Conservation (phyloP, 768 basidiomycete genomes). For the Tephrocybe sp. region DNA sequence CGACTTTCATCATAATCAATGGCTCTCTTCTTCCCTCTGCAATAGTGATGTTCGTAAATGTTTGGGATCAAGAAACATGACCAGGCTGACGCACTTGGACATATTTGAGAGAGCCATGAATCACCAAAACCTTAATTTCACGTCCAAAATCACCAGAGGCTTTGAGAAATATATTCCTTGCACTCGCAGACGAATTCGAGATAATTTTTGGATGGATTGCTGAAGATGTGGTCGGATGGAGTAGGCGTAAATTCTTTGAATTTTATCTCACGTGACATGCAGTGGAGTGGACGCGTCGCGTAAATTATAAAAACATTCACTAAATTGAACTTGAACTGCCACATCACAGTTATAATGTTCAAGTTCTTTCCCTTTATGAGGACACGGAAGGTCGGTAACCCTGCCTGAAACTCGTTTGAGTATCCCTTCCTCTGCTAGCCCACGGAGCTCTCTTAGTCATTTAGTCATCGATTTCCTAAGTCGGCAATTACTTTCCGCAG, state of each 20-base stretch:
- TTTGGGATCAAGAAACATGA: conserved; percentile 1
- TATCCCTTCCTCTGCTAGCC: no score
- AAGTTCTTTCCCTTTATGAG: no score
- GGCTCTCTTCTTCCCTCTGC: conserved; percentile 51
- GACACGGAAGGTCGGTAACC: no score
- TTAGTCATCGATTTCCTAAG: no score
- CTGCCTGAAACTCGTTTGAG: no score
- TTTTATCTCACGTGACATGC: conserved; percentile 18
- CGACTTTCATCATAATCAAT: conserved; percentile 23
- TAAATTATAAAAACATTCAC: background rate
- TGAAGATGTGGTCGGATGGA: conserved; percentile 25
- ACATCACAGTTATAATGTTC: no score
- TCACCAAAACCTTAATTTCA: background rate
- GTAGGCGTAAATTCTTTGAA: conserved; percentile 4
- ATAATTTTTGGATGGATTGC: conserved; percentile 32
- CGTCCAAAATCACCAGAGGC: conserved; percentile 5
- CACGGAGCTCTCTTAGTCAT: no score
- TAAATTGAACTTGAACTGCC: conserved; percentile 2
- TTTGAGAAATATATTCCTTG: conserved; percentile 10
- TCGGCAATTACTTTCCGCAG: no score
- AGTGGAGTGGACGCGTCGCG: conserved; percentile 16
- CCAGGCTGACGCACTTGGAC: conserved; percentile 29
- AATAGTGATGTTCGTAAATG: conserved; percentile 9
- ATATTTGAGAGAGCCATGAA: conserved; percentile 18
- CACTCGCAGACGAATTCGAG: background rate